Conservation (phyloP, 2,329 filamentous ascomycete species). For the Trichoderma sp. region DNA sequence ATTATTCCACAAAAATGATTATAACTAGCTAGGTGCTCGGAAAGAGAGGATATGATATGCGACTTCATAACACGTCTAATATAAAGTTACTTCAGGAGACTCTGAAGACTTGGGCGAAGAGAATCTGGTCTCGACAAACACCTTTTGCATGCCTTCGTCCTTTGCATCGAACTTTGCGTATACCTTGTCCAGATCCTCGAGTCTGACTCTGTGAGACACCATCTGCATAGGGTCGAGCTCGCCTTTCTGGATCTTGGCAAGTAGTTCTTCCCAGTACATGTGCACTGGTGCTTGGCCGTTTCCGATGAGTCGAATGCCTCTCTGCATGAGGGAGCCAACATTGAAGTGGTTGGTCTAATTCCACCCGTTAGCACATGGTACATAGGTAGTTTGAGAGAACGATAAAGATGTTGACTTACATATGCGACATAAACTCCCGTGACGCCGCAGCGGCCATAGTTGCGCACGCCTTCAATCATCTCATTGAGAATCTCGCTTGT, state of each 20-base stretch:
- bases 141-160: conserved; percentile 76
- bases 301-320: conserved; percentile 74
- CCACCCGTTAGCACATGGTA: conserved; percentile 3
- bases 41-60: not conserved
- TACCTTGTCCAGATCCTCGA: conserved; percentile 69
- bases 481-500: conserved; percentile 79
- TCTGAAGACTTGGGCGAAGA: conserved; percentile 46
- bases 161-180: conserved; percentile 61
- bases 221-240: conserved; percentile 75
- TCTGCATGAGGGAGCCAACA: conserved; percentile 73
- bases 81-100: conserved; percentile 41
- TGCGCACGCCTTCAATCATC: conserved; percentile 71
- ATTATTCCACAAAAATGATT: no score
- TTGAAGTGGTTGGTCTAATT: conserved; percentile 29
- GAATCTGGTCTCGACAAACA: conserved; percentile 63
- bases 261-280: conserved; percentile 77
- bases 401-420: conserved; percentile 36
- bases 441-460: conserved; percentile 70
- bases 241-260: conserved; percentile 62
- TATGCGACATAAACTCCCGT: conserved; percentile 68
- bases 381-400: not conserved
- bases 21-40: not conserved
- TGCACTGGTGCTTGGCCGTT: conserved; percentile 71
- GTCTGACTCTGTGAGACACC: conserved; percentile 72
- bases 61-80: conserved; percentile 3